Evolutionary conservation across 495 filamentous ascomycete genomes (phyloP).

Genomic region (Penicillium malachiteum): DNA sequence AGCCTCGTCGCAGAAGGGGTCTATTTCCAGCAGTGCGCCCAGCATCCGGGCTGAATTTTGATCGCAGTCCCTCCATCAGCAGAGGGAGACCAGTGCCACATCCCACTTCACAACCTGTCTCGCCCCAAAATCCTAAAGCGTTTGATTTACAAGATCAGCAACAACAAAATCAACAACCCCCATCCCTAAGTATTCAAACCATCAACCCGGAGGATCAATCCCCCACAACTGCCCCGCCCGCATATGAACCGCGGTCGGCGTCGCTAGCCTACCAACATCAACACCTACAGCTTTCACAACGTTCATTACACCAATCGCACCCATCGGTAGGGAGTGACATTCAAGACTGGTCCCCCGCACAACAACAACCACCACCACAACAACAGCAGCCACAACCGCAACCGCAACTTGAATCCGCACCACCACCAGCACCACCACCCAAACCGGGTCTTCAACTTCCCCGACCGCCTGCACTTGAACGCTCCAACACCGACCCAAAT

Average conservation of each 20-base stretch:
- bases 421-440: constrained; percentile 9
- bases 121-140: constrained; percentile 18
- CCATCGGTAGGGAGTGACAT: constrained; percentile 3
- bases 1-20: constrained; percentile 19
- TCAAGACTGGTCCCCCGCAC: neutral
- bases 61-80: constrained; percentile 23
- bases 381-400: constrained; percentile 4
- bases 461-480: constrained; percentile 20
- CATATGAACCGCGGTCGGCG: constrained; percentile 14
- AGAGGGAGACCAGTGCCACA: constrained; percentile 19
- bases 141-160: constrained; percentile 13
- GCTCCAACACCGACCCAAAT: constrained; percentile 31
- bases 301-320: constrained; percentile 10
- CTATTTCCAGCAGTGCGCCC: constrained; percentile 15
- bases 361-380: neutral
- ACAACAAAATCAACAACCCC: constrained; percentile 19
- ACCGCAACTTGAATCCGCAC: constrained; percentile 9
- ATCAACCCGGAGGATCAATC: constrained; percentile 15
- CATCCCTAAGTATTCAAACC: constrained; percentile 11
- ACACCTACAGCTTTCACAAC: constrained; percentile 8
- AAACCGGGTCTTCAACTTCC: constrained; percentile 10
- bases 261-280: constrained; percentile 22
- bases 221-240: neutral
- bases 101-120: constrained; percentile 25
- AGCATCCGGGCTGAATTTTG: constrained; percentile 19